These are phyloP conservation scores for Phascolomyces articulosus DNA, from an alignment of 371 early-diverging fungal species.

Conservation along the genomic window DNA sequence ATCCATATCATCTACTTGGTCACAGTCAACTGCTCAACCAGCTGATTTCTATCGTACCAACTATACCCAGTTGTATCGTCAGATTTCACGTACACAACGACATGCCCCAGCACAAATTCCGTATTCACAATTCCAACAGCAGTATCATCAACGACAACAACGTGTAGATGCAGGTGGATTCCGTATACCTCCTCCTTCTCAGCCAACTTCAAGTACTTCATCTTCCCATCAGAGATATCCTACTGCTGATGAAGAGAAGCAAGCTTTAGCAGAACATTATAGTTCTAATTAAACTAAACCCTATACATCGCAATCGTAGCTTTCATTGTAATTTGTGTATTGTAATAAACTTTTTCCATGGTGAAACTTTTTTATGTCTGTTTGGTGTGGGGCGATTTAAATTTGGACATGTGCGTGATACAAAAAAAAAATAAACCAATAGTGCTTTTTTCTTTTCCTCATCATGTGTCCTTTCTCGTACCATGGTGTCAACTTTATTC, in stretches of 20 bases:
- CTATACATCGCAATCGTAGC: too few species aligned
- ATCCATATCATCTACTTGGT: slow-evolving; percentile 6
- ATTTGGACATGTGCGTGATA: too few species aligned
- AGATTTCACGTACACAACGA: slow-evolving; percentile 36
- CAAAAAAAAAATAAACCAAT: too few species aligned
- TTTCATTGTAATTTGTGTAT: neutral
- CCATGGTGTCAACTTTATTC: too few species aligned
- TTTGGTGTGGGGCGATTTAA: too few species aligned
- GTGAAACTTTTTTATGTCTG: too few species aligned
- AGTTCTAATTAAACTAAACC: neutral
- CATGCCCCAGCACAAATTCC: slow-evolving; percentile 31
- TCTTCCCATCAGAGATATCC: slow-evolving; percentile 6
- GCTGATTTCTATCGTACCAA: slow-evolving; percentile 22
- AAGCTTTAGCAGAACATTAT: slow-evolving; percentile 20
- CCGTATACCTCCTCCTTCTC: slow-evolving; percentile 27
- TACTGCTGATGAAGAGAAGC: slow-evolving; percentile 28
- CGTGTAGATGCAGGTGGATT: slow-evolving; percentile 50
- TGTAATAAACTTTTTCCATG: neutral
- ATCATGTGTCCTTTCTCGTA: too few species aligned
- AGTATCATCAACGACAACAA: slow-evolving; percentile 21
- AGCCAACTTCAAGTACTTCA: neutral
- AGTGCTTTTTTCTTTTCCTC: too few species aligned
- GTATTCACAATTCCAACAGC: slow-evolving; percentile 48
- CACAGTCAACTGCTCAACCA: slow-evolving; percentile 10
- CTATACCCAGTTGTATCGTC: slow-evolving; percentile 46